Evolutionary conservation across 768 basidiomycete genomes (phyloP).

Genomic region (Nidularia sp.): DNA sequence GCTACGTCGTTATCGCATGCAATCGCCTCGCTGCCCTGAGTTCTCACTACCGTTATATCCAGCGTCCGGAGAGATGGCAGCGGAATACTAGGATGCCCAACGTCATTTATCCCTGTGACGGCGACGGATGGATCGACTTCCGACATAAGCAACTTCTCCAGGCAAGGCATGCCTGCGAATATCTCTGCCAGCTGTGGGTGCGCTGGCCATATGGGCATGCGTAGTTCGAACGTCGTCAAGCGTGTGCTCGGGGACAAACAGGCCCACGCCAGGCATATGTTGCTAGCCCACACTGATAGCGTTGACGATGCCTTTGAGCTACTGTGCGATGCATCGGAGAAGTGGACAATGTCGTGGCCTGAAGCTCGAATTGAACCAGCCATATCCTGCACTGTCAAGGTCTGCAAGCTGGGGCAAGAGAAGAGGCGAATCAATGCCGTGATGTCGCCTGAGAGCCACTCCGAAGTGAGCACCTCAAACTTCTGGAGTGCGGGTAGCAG

Average conservation of each 20-base stretch:
- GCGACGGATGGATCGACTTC: constrained; percentile 13
- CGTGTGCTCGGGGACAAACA: constrained; percentile 9
- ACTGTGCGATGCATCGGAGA: constrained; percentile 6
- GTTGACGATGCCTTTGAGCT: background rate
- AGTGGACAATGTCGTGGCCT: constrained; percentile 16
- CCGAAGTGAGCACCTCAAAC: constrained; percentile 21
- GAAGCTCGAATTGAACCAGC: constrained; percentile 4
- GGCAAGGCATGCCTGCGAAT: constrained; percentile 14
- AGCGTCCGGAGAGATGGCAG: constrained; percentile 1
- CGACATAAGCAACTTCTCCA: constrained; percentile 16
- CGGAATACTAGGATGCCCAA: background rate
- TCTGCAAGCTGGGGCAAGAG: constrained; percentile 18
- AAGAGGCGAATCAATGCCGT: constrained; percentile 17
- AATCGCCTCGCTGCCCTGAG: background rate
- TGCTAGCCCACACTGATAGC: constrained; percentile 14
- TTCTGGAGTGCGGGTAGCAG: constrained; percentile 18
- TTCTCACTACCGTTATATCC: background rate
- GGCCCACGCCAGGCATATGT: constrained; percentile 13
- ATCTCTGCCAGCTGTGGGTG: constrained; percentile 10
- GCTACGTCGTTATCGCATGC: background rate
- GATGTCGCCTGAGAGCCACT: constrained; percentile 22
- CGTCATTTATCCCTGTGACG: constrained; percentile 8
- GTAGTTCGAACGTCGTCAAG: constrained; percentile 20
- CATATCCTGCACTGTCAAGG: constrained; percentile 16
- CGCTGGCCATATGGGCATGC: constrained; percentile 13